Percentiles rank a stretch among this genome's conserved stretches.
Conservation (phyloP, 1,284 basidiomycete genomes). For the Rugiboletus extremiorientalis region DNA sequence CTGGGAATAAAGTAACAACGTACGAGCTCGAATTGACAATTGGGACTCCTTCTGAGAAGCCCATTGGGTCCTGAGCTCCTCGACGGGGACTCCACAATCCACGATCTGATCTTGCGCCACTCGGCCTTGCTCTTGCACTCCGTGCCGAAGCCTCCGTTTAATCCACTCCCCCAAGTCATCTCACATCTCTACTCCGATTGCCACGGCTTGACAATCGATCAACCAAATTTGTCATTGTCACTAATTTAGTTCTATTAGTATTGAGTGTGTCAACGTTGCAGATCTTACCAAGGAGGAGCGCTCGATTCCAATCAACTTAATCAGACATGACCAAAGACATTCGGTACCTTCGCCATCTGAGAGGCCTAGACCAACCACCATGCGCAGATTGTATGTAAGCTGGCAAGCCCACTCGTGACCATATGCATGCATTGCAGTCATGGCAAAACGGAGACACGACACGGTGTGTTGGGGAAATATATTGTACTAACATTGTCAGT, state of each 20-base stretch:
- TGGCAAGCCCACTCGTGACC: too few species aligned
- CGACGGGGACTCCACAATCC: not conserved
- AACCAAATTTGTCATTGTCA: conserved; percentile 25
- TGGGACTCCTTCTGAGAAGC: not conserved
- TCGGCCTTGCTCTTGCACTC: conserved; percentile 14
- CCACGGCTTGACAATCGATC: conserved; percentile 24
- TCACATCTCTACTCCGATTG: conserved; percentile 20
- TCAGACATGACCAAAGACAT: too few species aligned
- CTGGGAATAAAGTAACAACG: too few species aligned
- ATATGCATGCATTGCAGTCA: too few species aligned
- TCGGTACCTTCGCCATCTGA: too few species aligned
- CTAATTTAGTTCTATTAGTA: too few species aligned
- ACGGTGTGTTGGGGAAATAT: not conserved
- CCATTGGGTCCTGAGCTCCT: conserved; percentile 33
- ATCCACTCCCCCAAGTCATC: too few species aligned
- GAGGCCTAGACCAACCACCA: too few species aligned
- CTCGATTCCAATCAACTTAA: not conserved
- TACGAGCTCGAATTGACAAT: not conserved
- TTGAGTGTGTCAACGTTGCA: too few species aligned
- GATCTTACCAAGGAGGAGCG: not conserved
- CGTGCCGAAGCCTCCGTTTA: conserved; percentile 9
- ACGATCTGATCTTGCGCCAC: conserved; percentile 10
- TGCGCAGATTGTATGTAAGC: too few species aligned
- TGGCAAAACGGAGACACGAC: not conserved
- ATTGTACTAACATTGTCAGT: not conserved